Conservation (phyloP, 805 yeast genomes). For the Candida orba region DNA sequence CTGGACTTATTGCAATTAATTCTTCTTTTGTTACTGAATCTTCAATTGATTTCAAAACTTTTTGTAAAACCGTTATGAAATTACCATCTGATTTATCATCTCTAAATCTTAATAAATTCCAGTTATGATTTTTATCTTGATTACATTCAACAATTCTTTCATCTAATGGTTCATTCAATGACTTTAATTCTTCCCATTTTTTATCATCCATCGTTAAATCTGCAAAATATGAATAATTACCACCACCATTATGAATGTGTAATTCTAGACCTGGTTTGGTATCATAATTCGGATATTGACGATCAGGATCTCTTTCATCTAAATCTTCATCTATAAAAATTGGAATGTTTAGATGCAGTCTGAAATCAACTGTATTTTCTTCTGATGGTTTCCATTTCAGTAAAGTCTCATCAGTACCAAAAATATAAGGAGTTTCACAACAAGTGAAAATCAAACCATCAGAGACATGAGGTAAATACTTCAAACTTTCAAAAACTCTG, state of each 20-base stretch:
- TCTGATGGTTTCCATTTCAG: conserved; percentile 97
- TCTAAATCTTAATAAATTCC: conserved; percentile 85
- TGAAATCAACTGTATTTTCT: conserved; percentile 90
- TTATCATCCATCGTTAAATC: conserved; percentile 54
- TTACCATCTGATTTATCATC: conserved; percentile 91
- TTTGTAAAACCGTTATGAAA: conserved; percentile 72
- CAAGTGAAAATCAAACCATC: conserved; percentile 95
- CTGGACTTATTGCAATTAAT: conserved; percentile 47
- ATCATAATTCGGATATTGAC: conserved; percentile 76
- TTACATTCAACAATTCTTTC: conserved; percentile 86
- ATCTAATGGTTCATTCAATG: conserved; percentile 70
- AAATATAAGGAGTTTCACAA: conserved; percentile 75
- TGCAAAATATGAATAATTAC: conserved; percentile 58
- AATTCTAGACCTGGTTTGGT: conserved; percentile 64
- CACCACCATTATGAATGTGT: conserved; percentile 69
- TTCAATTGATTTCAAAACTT: conserved; percentile 73
- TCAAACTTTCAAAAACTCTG: conserved; percentile 65
- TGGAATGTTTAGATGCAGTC: conserved; percentile 56
- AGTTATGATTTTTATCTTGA: conserved; percentile 49
- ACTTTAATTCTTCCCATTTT: conserved; percentile 76
- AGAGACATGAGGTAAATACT: conserved; percentile 73
- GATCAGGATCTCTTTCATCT: conserved; percentile 53
- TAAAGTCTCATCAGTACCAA: conserved; percentile 82
- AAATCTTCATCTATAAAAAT: conserved; percentile 53
- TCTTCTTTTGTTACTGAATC: conserved; percentile 84